A percentile compares a stretch with the other conserved stretches of the same genome.
Evolutionary conservation across 208 protist species (phyloP).

Genomic region (Polymyxa betae): DNA sequence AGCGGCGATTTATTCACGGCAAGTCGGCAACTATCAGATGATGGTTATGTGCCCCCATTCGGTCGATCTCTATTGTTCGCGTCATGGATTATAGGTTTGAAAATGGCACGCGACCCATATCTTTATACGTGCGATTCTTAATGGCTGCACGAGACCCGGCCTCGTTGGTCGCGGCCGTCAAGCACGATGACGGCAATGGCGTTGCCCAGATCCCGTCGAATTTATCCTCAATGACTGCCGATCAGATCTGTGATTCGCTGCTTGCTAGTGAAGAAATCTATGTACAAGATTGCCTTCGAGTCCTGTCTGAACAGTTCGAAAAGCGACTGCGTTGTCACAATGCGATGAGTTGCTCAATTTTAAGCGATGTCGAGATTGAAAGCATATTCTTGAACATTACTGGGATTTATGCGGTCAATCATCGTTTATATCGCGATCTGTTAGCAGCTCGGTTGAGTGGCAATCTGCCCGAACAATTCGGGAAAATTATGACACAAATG

Average conservation of each 20-base stretch:
- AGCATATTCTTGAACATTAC: slow-evolving; percentile 51
- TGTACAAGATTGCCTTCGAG: neutral
- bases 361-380: slow-evolving; percentile 42
- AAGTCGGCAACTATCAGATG: too few species aligned
- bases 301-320: slow-evolving; percentile 11
- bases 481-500: slow-evolving; percentile 26
- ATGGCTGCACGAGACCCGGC: neutral
- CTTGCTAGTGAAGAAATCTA: slow-evolving; percentile 25
- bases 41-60: too few species aligned
- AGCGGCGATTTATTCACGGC: too few species aligned
- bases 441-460: neutral
- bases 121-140: neutral
- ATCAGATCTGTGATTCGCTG: slow-evolving; percentile 32
- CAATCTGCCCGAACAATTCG: neutral
- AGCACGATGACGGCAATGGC: neutral
- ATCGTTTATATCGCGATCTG: neutral
- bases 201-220: slow-evolving; percentile 29
- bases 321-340: slow-evolving; percentile 26
- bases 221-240: neutral
- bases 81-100: too few species aligned
- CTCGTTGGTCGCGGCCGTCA: neutral
- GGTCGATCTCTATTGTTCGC: too few species aligned
- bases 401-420: neutral
- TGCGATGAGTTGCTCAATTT: neutral
- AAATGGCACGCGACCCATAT: too few species aligned